These are phyloP conservation scores for Trichoderma virens DNA, from an alignment of 495 filamentous ascomycete species.

Conservation along the genomic window DNA sequence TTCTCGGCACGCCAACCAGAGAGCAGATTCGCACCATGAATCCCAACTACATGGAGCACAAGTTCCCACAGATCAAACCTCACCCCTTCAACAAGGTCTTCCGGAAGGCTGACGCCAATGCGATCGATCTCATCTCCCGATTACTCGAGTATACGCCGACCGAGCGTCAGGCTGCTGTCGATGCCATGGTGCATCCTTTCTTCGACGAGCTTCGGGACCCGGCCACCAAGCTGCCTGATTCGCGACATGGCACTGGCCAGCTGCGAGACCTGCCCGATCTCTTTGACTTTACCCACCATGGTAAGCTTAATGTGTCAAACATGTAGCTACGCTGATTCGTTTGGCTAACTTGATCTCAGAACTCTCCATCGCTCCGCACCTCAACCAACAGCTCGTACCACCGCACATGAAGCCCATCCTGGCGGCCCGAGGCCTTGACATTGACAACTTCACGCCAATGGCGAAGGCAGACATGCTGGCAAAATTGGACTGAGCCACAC, in stretches of 20 bases:
- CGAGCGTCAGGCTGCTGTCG: conserved; percentile 84
- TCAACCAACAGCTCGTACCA: conserved; percentile 84
- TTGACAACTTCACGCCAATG: conserved; percentile 88
- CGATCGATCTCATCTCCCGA: conserved; percentile 90
- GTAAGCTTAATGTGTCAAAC: conserved; percentile 42
- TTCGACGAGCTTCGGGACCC: conserved; percentile 95
- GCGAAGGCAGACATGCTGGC: conserved; percentile 94
- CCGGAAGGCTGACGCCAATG: conserved; percentile 83
- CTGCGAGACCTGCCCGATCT: conserved; percentile 74
- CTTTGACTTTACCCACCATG: conserved; percentile 91
- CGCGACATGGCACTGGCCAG: conserved; percentile 71
- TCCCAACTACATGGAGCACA: conserved; percentile 99
- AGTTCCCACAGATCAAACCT: conserved; percentile 99
- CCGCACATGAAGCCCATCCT: conserved; percentile 68
- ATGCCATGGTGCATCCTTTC: conserved; percentile 98
- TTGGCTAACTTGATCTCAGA: conserved; percentile 46
- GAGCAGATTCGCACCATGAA: conserved; percentile 99
- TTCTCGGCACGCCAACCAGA: conserved; percentile 92
- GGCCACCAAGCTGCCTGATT: conserved; percentile 81
- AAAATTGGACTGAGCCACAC: conserved; percentile 72
- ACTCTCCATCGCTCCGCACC: conserved; percentile 82
- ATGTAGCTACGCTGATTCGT: background rate
- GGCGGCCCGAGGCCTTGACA: conserved; percentile 71
- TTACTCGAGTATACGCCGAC: conserved; percentile 96
- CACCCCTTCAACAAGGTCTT: conserved; percentile 99